Percentiles rank a stretch among this genome's conserved stretches.
Conservation (phyloP, 108 stramenopile species). For the Parietichytrium sp. region DNA sequence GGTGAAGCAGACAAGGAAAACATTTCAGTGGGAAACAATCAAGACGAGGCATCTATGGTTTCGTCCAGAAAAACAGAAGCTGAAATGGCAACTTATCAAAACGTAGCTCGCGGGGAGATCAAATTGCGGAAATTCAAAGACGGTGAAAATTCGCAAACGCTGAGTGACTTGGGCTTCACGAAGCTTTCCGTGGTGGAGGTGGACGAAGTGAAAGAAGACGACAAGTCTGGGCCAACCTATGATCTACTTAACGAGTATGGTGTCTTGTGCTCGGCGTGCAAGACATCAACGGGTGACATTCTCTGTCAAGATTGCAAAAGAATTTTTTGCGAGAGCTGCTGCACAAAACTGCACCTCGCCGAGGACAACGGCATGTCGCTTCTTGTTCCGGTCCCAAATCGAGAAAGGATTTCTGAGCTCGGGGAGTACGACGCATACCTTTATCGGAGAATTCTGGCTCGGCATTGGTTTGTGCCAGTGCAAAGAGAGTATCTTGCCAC, state of each 20-base stretch:
- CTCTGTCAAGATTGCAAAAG: not conserved
- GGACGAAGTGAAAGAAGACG: not conserved
- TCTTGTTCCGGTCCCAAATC: no score
- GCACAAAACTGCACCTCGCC: not conserved
- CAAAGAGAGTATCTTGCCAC: not conserved
- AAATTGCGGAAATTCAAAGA: not conserved
- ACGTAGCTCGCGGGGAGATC: not conserved
- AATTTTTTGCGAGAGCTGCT: not conserved
- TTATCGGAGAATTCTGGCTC: not conserved
- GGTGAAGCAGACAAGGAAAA: no score
- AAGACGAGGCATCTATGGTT: no score
- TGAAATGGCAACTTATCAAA: not conserved
- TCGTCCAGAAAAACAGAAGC: conserved; percentile 16
- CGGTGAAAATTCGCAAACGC: not conserved
- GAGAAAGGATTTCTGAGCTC: no score
- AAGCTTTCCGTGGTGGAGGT: not conserved
- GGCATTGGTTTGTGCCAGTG: not conserved
- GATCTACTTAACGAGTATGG: not conserved
- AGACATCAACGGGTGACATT: not conserved
- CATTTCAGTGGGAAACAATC: no score
- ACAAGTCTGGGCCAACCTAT: not conserved
- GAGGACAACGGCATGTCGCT: not conserved
- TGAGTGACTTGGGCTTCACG: not conserved
- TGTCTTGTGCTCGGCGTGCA: not conserved
- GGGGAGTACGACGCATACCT: conserved; percentile 24